Conservation (phyloP, 495 filamentous ascomycete genomes). For the Usnea hakonensis region DNA sequence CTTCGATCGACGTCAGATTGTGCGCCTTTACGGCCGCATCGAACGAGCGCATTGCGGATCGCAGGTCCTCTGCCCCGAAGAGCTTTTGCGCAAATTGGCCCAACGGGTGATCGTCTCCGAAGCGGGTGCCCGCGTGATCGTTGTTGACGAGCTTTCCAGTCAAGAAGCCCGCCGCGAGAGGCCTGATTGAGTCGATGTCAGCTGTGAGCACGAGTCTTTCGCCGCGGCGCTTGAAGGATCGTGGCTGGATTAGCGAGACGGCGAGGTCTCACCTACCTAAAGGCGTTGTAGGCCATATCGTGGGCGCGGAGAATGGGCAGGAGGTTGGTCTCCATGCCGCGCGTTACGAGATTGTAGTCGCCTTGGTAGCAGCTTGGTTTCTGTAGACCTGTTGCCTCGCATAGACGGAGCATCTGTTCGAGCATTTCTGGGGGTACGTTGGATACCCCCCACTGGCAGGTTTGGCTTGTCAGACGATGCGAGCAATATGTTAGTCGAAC, state of each 20-base stretch:
- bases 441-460: conserved; percentile 29
- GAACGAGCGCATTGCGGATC: conserved; percentile 23
- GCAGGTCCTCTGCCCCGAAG: conserved; percentile 25
- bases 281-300: conserved; percentile 45
- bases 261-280: conserved; percentile 19
- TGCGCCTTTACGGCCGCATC: conserved; percentile 14
- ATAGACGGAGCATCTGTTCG: conserved; percentile 31
- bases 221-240: background rate
- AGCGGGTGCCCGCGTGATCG: conserved; percentile 28
- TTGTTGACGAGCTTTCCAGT: conserved; percentile 35
- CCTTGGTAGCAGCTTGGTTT: conserved; percentile 39
- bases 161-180: conserved; percentile 45
- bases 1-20: conserved; percentile 25
- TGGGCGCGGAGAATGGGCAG: conserved; percentile 46
- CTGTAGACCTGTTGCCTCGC: conserved; percentile 32
- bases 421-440: conserved; percentile 33
- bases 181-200: conserved; percentile 22
- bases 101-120: conserved; percentile 18
- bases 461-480: background rate
- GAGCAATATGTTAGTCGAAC: background rate
- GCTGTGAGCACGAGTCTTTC: background rate
- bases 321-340: conserved; percentile 39
- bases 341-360: conserved; percentile 35
- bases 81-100: conserved; percentile 13
- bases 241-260: background rate